phyloP scores from a whole-genome alignment of 163 green algal genomes.

The Botryococcus braunii region DNA sequence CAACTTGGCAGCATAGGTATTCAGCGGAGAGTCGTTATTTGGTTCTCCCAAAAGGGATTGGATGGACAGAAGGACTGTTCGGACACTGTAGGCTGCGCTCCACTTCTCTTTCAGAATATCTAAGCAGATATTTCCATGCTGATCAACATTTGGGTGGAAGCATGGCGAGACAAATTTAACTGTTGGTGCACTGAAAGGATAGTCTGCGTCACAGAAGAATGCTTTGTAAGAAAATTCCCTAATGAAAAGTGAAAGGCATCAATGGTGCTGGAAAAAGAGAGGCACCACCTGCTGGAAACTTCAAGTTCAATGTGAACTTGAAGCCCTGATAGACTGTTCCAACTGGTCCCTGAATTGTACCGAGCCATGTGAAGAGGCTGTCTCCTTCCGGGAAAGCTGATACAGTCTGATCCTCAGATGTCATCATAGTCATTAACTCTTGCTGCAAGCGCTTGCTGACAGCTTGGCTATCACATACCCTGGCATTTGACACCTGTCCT shows the following conservation, averaged over 20 bases:
- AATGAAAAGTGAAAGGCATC: neutral
- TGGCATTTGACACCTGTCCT: neutral
- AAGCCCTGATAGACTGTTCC: conserved; percentile 66
- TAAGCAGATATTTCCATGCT: conserved; percentile 74
- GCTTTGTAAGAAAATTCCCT: too few relatives aligned
- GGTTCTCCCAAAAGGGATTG: conserved; percentile 50
- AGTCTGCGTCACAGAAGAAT: conserved; percentile 55
- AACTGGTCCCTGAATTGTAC: conserved; percentile 55
- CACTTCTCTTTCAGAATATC: conserved; percentile 79
- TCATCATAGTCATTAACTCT: conserved; percentile 57
- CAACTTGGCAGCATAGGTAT: conserved; percentile 58
- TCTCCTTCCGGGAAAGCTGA: conserved; percentile 71
- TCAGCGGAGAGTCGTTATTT: conserved; percentile 74
- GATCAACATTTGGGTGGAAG: conserved; percentile 79
- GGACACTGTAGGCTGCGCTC: conserved; percentile 60
- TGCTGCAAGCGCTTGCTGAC: conserved; percentile 53
- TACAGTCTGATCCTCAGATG: conserved; percentile 42
- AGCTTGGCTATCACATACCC: conserved; percentile 21
- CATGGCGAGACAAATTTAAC: conserved; percentile 70
- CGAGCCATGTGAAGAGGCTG: conserved; percentile 70
- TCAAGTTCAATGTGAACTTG: conserved; percentile 60
- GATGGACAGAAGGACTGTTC: conserved; percentile 67
- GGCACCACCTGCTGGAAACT: conserved; percentile 30
- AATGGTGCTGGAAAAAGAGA: neutral
- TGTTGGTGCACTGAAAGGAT: conserved; percentile 65